Evolutionary conservation across 345 rosid species (phyloP).

Genomic region (Gossypium sturtianum): DNA sequence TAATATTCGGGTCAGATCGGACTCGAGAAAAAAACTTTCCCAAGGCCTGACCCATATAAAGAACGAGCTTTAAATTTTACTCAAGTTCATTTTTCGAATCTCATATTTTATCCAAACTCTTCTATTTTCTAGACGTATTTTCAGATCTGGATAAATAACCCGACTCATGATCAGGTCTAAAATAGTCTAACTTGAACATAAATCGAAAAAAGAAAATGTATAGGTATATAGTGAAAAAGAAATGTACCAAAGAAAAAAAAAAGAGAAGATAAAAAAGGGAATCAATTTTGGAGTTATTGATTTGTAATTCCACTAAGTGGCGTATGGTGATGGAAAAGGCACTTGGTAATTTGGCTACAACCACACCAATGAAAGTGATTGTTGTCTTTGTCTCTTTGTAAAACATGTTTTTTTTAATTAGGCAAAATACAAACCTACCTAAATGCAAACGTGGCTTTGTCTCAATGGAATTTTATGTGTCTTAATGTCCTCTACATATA

Average conservation of each 20-base stretch:
- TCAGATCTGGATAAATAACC: fast-evolving
- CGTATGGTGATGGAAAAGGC: background rate
- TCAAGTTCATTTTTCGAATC: fast-evolving
- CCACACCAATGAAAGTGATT: conserved; percentile 6
- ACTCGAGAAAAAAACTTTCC: no score
- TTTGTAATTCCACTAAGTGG: conserved; percentile 11
- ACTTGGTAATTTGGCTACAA: conserved; percentile 5
- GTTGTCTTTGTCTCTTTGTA: conserved; percentile 8
- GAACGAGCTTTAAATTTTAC: no score
- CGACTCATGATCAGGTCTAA: no score
- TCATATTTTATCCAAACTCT: no score
- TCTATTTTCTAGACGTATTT: fast-evolving
- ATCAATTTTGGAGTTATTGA: background rate
- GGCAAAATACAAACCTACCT: conserved; percentile 1
- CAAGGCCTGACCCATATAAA: no score
- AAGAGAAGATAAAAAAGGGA: background rate
- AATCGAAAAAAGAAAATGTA: background rate
- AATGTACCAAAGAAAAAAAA: background rate
- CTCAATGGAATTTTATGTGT: background rate
- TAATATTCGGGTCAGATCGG: no score
- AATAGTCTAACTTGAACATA: no score
- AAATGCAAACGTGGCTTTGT: conserved; percentile 1
- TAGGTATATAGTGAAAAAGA: background rate
- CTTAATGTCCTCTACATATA: background rate
- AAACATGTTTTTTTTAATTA: background rate